Conservation (phyloP, 495 filamentous ascomycete genomes). For the Pseudomonodictys pantanalensis region DNA sequence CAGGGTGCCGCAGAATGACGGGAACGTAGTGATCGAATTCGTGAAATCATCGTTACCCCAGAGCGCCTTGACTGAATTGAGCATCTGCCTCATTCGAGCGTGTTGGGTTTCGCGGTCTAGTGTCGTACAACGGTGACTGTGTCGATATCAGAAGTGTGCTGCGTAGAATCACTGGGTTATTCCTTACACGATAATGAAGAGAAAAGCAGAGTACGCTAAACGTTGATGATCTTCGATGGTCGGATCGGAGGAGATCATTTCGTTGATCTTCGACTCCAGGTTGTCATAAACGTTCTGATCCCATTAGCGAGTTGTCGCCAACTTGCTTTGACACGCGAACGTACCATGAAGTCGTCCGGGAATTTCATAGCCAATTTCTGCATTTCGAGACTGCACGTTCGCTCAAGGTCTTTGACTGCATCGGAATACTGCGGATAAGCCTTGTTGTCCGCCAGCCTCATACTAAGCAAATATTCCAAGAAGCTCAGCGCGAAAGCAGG, state of each 20-base stretch:
- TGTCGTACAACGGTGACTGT: slow-evolving; percentile 69
- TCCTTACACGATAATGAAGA: slow-evolving; percentile 77
- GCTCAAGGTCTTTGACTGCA: slow-evolving; percentile 85
- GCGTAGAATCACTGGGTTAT: not conserved
- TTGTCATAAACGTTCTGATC: slow-evolving; percentile 77
- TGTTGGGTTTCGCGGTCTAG: slow-evolving; percentile 65
- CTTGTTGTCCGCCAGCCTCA: slow-evolving; percentile 65
- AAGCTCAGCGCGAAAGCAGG: slow-evolving; percentile 79
- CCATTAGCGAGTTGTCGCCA: too few species aligned
- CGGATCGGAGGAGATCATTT: slow-evolving; percentile 70
- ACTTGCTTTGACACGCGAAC: too few species aligned
- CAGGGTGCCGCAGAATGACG: slow-evolving; percentile 74
- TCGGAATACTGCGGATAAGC: slow-evolving; percentile 74
- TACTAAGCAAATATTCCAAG: slow-evolving; percentile 84
- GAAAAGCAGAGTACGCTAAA: slow-evolving; percentile 63
- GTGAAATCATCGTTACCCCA: slow-evolving; percentile 75
- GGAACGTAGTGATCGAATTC: slow-evolving; percentile 67
- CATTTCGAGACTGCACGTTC: slow-evolving; percentile 76
- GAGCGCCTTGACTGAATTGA: slow-evolving; percentile 71
- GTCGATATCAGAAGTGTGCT: too few species aligned
- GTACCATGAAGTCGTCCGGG: slow-evolving; percentile 77
- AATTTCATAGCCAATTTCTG: slow-evolving; percentile 86
- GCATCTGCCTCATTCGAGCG: slow-evolving; percentile 64
- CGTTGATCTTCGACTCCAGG: slow-evolving; percentile 76
- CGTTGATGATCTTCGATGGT: slow-evolving; percentile 70